Conservation (phyloP, 176 grass and related monocot species). For the Carex cristatella region DNA sequence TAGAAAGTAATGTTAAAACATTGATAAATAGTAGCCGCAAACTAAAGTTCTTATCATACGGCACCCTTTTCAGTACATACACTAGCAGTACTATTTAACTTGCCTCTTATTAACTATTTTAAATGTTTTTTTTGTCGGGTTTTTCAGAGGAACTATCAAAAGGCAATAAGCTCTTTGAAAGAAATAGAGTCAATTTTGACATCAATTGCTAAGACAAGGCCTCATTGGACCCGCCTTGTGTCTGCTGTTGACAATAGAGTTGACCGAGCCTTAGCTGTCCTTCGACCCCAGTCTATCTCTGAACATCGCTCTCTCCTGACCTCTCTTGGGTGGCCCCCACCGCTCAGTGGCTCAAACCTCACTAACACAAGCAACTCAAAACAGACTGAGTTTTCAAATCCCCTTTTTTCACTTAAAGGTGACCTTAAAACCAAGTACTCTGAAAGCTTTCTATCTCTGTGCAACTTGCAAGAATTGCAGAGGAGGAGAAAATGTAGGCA, state of each 20-base stretch:
- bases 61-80: background rate
- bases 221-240: conserved; percentile 61
- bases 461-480: conserved; percentile 82
- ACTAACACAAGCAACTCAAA: conserved; percentile 37
- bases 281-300: conserved; percentile 89
- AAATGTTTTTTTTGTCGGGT: background rate
- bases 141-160: conserved; percentile 44
- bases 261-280: conserved; percentile 76
- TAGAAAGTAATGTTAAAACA: conserved; percentile 8
- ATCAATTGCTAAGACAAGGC: conserved; percentile 50
- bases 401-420: conserved; percentile 71
- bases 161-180: conserved; percentile 56
- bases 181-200: conserved; percentile 66
- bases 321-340: conserved; percentile 83
- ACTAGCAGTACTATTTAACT: background rate
- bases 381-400: conserved; percentile 52
- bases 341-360: conserved; percentile 50
- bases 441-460: conserved; percentile 77
- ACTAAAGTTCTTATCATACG: background rate
- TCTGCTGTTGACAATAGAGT: conserved; percentile 86
- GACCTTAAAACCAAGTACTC: conserved; percentile 73
- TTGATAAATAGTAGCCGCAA: background rate
- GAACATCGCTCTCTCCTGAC: conserved; percentile 70
- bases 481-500: conserved; percentile 73
- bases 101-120: conserved; percentile 26